Percentiles rank a stretch among this genome's conserved stretches.
Conservation (phyloP, 768 basidiomycete species). For the Suillus occidentalis region DNA sequence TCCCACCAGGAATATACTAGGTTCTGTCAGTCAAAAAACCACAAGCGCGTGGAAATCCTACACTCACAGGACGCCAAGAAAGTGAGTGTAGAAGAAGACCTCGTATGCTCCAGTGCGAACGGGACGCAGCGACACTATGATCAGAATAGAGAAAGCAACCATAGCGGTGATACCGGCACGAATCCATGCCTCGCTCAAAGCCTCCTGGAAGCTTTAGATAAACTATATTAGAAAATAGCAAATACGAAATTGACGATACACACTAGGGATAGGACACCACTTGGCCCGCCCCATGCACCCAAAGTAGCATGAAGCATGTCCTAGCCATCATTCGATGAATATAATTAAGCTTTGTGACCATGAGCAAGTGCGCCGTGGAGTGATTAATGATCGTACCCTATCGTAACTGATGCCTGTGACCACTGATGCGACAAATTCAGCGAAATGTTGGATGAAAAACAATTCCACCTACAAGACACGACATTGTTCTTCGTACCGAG, state of each 20-base stretch:
- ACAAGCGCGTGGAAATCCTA: rapidly evolving
- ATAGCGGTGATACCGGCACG: conserved; percentile 38
- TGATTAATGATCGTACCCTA: conserved; percentile 15
- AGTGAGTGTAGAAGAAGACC: conserved; percentile 51
- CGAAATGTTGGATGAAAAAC: too few relatives aligned
- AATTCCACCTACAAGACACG: conserved; percentile 33
- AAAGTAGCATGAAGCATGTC: conserved; percentile 43
- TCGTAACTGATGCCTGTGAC: conserved; percentile 30
- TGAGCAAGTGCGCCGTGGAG: not conserved
- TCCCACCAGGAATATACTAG: conserved; percentile 36
- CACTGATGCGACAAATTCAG: conserved; percentile 13
- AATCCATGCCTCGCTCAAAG: conserved; percentile 20
- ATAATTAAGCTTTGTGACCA: conserved; percentile 35
- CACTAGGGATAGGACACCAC: conserved; percentile 11
- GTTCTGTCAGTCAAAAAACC: conserved; percentile 10
- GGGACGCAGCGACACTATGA: conserved; percentile 48
- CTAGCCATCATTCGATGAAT: conserved; percentile 52
- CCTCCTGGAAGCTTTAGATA: not conserved
- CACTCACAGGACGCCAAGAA: conserved; percentile 41
- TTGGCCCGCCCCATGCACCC: conserved; percentile 44
- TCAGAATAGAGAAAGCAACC: conserved; percentile 41
- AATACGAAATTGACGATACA: not conserved
- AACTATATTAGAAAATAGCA: not conserved
- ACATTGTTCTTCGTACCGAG: conserved; percentile 52
- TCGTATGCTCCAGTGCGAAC: conserved; percentile 50